A percentile compares a stretch with the other conserved stretches of the same genome.
Evolutionary conservation across 2,329 filamentous ascomycete species (phyloP).

Genomic region (Beauveria bassiana): DNA sequence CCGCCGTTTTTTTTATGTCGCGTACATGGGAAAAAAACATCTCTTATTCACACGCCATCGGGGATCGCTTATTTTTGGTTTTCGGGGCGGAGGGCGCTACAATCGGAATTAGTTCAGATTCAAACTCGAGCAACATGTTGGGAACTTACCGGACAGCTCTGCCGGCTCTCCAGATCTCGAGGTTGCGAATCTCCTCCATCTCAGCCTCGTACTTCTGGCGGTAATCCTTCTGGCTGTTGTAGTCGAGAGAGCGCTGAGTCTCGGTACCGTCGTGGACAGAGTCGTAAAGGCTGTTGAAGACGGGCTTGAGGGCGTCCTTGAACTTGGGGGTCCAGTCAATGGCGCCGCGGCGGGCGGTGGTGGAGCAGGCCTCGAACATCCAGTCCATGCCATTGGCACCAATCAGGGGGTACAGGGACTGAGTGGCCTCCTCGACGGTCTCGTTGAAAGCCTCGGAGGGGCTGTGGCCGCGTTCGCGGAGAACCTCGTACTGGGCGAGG

Average conservation of each 20-base stretch:
- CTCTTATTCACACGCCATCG: slow-evolving; percentile 3
- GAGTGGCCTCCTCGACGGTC: slow-evolving; percentile 99
- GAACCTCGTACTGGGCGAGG: slow-evolving; percentile 99
- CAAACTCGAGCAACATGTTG: not conserved
- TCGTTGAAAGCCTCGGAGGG: slow-evolving; percentile 99
- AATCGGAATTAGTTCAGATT: slow-evolving; percentile 16
- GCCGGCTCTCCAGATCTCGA: slow-evolving; percentile 99
- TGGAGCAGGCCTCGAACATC: slow-evolving; percentile 99
- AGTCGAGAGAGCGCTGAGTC: slow-evolving; percentile 94
- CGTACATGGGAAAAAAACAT: not conserved
- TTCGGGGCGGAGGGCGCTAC: slow-evolving; percentile 71
- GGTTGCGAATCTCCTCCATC: slow-evolving; percentile 94
- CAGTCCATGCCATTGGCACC: slow-evolving; percentile 99
- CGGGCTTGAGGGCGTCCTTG: slow-evolving; percentile 97
- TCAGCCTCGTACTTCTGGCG: slow-evolving; percentile 95
- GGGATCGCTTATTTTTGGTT: slow-evolving; percentile 61
- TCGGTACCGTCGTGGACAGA: slow-evolving; percentile 84
- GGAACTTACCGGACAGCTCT: slow-evolving; percentile 78
- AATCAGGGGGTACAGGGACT: slow-evolving; percentile 96
- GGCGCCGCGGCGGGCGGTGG: slow-evolving; percentile 93
- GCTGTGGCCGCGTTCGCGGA: slow-evolving; percentile 95
- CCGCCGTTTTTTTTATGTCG: slow-evolving; percentile 2
- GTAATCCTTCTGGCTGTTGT: slow-evolving; percentile 95
- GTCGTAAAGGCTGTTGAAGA: slow-evolving; percentile 97
- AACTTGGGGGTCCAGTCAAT: slow-evolving; percentile 97